Percentiles rank a stretch among this genome's conserved stretches.
phyloP scores from a whole-genome alignment of 2,329 filamentous ascomycete species.

The Rosellinia necatrix region DNA sequence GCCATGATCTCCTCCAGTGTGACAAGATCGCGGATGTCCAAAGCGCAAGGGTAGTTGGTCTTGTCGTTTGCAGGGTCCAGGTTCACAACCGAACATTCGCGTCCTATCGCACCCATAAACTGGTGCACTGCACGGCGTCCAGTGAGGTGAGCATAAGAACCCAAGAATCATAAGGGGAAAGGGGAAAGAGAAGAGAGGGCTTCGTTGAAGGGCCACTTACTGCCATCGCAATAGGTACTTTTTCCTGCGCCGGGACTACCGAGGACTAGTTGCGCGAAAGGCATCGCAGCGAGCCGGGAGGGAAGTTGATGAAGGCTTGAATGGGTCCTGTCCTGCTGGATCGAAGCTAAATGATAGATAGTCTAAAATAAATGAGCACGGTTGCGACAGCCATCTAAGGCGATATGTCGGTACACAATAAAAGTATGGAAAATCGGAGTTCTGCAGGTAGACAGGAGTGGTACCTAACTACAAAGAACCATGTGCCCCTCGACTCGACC shows the following conservation, averaged over 20 bases:
- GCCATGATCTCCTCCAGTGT: conserved; percentile 95
- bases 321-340: background rate
- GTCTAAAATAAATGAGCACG: too few species aligned
- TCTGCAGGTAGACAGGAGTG: background rate
- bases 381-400: too few species aligned
- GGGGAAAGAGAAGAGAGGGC: background rate
- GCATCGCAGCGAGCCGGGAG: conserved; percentile 48
- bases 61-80: conserved; percentile 96
- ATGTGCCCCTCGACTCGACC: conserved; percentile 26
- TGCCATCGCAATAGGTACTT: conserved; percentile 97
- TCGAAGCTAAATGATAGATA: too few species aligned
- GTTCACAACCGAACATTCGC: conserved; percentile 93
- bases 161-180: background rate
- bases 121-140: conserved; percentile 72
- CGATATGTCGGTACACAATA: too few species aligned
- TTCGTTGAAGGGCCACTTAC: conserved; percentile 49
- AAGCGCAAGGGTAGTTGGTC: conserved; percentile 83
- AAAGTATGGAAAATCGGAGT: background rate
- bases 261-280: conserved; percentile 78
- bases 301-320: background rate
- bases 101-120: conserved; percentile 93
- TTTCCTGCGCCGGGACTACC: conserved; percentile 96
- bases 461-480: background rate
- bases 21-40: conserved; percentile 88
- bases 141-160: conserved; percentile 10